Evolutionary conservation across 495 filamentous ascomycete species (phyloP), one percentile per base, ranked within the genome.

Genomic region (Trichodelitschia bisporula): DNA sequence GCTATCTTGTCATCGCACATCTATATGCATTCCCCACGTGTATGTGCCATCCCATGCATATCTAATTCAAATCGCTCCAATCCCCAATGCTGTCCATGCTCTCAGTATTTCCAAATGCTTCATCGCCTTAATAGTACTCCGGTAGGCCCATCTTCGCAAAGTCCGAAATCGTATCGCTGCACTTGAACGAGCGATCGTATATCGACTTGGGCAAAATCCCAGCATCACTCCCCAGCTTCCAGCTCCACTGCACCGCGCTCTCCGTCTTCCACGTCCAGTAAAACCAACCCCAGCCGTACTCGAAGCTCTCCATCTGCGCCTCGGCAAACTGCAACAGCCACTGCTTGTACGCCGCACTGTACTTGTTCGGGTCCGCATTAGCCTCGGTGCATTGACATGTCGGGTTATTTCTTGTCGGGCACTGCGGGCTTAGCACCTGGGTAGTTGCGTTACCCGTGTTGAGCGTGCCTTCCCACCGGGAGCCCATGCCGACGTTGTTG

Each of bases 251-350:
- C 23, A 69, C 57, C 28, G 79, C 72, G 23, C 51, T 60, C 53
- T 82, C 72, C 2, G 74, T 82, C 35, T 66, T 54, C 77, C 74
- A 80, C 15, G 82, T 92, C 89, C 89, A 99, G 54, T 95, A 95
- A 53, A 91, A 83, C 86, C 89, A 95, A 28, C 89, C 89, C 69
- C 75, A 83, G 4, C 74, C 77, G 26, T 69, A 66, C 49, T 91
- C 82, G 38, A 92, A 99, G 18, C 68, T 73, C 11, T 62, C 53
- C 78, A 99, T 95, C 56, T 99, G 89, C 24, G 82, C 84, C 51
- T 91, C 73, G 15, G 86, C 84, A 54, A 95, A 93, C 45, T 72
- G 75, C 41, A 61, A 62, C 36, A 99, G 55, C 55, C 79, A 95
- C 37, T 68, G 50, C 51, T 89, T 92, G 53, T 99, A 99, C 6